A percentile compares a stretch with the other conserved stretches of the same genome.
Evolutionary conservation across 140 eudicot genomes (phyloP).

Genomic region (Ambrosia hybrid): DNA sequence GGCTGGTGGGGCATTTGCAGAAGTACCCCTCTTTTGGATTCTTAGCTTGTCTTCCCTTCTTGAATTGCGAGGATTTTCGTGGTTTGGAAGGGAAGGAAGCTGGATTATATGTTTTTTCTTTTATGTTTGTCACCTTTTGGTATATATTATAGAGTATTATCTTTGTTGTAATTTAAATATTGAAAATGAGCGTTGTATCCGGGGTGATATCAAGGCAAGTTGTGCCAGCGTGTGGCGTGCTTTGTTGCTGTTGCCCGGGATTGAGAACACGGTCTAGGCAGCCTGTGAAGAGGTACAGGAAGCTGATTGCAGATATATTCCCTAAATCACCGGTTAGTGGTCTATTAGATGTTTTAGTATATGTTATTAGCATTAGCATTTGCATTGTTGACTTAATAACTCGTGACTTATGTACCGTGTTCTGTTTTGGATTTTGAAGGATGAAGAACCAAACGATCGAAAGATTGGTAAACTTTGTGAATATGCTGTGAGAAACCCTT

Average conservation of each 20-base stretch:
- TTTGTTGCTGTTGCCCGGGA: slow-evolving; percentile 88
- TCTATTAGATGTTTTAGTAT: not conserved
- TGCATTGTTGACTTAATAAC: not conserved
- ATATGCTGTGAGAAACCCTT: slow-evolving; percentile 79
- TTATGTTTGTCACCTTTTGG: slow-evolving; percentile 14
- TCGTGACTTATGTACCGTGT: not conserved
- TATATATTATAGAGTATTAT: slow-evolving; percentile 7
- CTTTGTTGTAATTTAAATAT: slow-evolving; percentile 18
- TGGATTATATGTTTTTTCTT: not conserved
- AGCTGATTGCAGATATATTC: slow-evolving; percentile 80
- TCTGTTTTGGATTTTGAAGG: slow-evolving; percentile 41
- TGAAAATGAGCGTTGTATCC: slow-evolving; percentile 72
- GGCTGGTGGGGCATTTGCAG: slow-evolving; percentile 61
- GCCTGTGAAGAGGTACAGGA: slow-evolving; percentile 97
- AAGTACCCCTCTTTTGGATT: slow-evolving; percentile 42
- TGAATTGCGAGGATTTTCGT: slow-evolving; percentile 26
- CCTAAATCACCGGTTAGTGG: slow-evolving; percentile 75
- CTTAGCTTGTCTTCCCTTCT: slow-evolving; percentile 71
- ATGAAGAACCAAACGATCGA: slow-evolving; percentile 84
- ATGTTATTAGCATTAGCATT: slow-evolving; percentile 4
- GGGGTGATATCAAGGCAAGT: slow-evolving; percentile 93
- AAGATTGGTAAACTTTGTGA: slow-evolving; percentile 87
- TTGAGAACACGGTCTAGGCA: slow-evolving; percentile 92
- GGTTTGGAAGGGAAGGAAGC: slow-evolving; percentile 71
- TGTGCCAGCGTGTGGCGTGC: slow-evolving; percentile 81